phyloP scores from a whole-genome alignment of 1,139 yeast genomes.

The Magnusiomyces fungicola region DNA sequence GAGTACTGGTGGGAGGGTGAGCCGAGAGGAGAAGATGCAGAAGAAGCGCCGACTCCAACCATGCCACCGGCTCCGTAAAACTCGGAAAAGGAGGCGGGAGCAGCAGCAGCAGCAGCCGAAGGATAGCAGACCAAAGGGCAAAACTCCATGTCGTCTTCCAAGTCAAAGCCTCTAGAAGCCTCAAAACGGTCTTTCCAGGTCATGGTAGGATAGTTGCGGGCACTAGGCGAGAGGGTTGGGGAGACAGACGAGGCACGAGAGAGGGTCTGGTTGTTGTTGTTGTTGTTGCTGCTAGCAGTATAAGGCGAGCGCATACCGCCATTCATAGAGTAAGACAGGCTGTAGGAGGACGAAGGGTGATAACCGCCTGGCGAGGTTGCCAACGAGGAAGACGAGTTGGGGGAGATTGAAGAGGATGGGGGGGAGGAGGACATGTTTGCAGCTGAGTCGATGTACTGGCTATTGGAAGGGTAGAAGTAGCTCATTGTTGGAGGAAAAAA shows the following conservation, averaged over 20 bases:
- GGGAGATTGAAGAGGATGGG: not conserved
- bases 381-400: not conserved
- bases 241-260: conserved; percentile 1
- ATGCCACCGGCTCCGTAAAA: not conserved
- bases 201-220: conserved; percentile 1
- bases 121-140: conserved; percentile 30
- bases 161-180: conserved; percentile 59
- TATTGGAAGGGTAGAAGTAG: not conserved
- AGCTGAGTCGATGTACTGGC: not conserved
- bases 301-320: no score
- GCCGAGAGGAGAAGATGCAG: not conserved
- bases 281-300: not conserved
- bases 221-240: not conserved
- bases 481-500: not conserved
- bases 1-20: not conserved
- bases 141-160: conserved; percentile 65
- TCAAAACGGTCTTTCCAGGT: conserved; percentile 38
- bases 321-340: no score
- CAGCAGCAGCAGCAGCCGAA: conserved; percentile 15
- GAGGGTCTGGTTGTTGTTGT: not conserved
- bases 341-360: not conserved
- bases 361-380: not conserved
- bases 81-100: conserved; percentile 1
- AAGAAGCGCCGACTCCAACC: not conserved
- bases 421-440: not conserved